A percentile compares a stretch with the other conserved stretches of the same genome.
Evolutionary conservation across 306 rosid genomes (phyloP).

Genomic region (Carpinus fangiana): DNA sequence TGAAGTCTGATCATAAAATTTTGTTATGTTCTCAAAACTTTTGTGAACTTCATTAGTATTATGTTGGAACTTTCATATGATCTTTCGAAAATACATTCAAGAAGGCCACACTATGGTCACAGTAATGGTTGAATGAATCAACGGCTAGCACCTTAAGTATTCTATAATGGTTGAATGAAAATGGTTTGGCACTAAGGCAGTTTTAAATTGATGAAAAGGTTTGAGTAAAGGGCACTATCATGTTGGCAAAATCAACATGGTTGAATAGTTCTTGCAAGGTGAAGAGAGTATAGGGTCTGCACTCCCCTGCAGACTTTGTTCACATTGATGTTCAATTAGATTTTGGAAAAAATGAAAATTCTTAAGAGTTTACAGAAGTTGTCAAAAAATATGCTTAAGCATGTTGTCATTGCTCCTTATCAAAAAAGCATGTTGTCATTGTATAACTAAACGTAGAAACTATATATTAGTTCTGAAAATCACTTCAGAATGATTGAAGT

Average conservation of each 20-base stretch:
- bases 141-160: not conserved
- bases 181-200: not conserved
- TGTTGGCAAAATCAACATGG: not conserved
- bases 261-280: not conserved
- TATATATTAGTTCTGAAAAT: not conserved
- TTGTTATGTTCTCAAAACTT: not conserved
- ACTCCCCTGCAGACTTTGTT: not conserved
- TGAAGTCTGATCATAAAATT: not conserved
- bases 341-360: not conserved
- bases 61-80: not conserved
- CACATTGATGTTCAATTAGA: not conserved
- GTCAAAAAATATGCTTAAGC: not conserved
- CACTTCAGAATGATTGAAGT: not conserved
- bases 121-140: not conserved
- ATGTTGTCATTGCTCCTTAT: too few species aligned
- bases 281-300: not conserved
- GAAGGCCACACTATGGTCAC: not conserved
- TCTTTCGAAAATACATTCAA: not conserved
- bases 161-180: not conserved
- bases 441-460: too few species aligned
- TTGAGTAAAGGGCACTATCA: not conserved
- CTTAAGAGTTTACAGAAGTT: too few species aligned
- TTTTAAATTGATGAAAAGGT: not conserved
- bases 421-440: not conserved
- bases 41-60: not conserved